Conservation (phyloP, 2,329 filamentous ascomycete species). For the Seiridium cupressi region DNA sequence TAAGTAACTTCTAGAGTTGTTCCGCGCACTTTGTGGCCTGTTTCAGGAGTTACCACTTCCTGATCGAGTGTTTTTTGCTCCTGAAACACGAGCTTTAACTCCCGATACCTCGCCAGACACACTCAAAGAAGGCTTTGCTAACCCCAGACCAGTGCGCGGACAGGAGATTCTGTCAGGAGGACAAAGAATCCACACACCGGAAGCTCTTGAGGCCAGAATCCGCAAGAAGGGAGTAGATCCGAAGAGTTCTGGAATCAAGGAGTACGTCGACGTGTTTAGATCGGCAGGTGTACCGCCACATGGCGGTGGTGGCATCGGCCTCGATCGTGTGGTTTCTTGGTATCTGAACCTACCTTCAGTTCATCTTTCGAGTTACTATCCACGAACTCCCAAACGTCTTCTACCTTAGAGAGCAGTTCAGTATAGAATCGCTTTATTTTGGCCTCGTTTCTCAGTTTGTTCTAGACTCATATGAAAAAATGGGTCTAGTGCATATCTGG, state of each 20-base stretch:
- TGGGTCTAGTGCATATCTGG: too few species aligned
- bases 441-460: too few species aligned
- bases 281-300: slow-evolving; percentile 86
- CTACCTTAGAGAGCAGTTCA: slow-evolving; percentile 37
- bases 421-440: too few species aligned
- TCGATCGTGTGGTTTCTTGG: slow-evolving; percentile 80
- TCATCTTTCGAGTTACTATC: slow-evolving; percentile 57
- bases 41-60: neutral
- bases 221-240: slow-evolving; percentile 79
- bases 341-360: slow-evolving; percentile 59
- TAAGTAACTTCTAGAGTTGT: slow-evolving; percentile 55
- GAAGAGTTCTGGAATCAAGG: slow-evolving; percentile 70
- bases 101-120: neutral
- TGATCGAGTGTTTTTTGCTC: neutral
- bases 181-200: slow-evolving; percentile 83
- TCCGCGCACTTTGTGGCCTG: neutral
- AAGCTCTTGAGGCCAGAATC: slow-evolving; percentile 75
- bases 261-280: slow-evolving; percentile 81
- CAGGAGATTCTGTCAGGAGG: slow-evolving; percentile 66
- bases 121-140: neutral
- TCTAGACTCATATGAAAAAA: too few species aligned
- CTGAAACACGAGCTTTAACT: neutral
- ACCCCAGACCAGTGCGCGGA: neutral
- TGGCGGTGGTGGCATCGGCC: slow-evolving; percentile 83
- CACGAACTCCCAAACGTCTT: slow-evolving; percentile 59